Conservation (phyloP, 2,329 filamentous ascomycete genomes). For the Cryphonectria naterciae region DNA sequence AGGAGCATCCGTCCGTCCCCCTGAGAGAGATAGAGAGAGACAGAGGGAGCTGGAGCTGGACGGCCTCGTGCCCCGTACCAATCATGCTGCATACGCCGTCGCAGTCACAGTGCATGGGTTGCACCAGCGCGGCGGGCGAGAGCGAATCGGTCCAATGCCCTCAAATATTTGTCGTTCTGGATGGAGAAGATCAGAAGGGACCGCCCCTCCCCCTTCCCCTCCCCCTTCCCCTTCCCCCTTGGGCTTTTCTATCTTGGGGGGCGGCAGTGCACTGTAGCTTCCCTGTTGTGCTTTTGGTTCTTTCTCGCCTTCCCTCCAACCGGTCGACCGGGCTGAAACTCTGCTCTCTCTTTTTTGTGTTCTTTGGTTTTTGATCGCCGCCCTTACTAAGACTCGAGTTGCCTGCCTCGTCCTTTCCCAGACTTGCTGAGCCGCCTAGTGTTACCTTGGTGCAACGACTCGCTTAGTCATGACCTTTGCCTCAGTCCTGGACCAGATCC, state of each 20-base stretch:
- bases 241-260: conserved; percentile 16
- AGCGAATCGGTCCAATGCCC: conserved; percentile 5
- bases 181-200: neutral
- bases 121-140: neutral
- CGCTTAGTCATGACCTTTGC: neutral
- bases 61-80: neutral
- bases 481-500: neutral
- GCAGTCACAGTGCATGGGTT: conserved; percentile 5
- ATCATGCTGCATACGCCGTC: neutral
- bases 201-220: neutral
- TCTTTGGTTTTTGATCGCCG: conserved; percentile 13
- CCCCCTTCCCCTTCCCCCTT: too few relatives aligned
- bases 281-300: neutral
- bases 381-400: neutral
- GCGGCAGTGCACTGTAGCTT: conserved; percentile 13
- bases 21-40: too few relatives aligned
- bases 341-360: neutral
- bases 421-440: conserved; percentile 8
- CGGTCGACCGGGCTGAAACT: neutral
- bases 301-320: conserved; percentile 1
- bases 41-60: neutral
- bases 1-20: neutral
- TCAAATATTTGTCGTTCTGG: neutral
- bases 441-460: neutral
- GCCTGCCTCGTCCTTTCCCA: neutral